phyloP scores from a whole-genome alignment of 2,329 filamentous ascomycete species.

The Fusarium begoniae region DNA sequence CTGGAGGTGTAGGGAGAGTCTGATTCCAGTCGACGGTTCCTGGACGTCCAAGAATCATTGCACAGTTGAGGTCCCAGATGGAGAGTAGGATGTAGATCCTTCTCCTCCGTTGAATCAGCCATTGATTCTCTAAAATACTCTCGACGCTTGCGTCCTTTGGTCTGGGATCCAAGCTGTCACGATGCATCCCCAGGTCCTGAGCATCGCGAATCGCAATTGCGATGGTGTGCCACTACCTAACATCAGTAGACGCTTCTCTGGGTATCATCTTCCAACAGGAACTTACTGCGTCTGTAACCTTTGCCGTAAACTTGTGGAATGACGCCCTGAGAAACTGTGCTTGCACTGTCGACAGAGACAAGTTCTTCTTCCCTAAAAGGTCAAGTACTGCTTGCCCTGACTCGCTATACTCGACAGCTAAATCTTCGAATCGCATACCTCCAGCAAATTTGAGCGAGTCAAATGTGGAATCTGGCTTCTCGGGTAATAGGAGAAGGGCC shows the following conservation, averaged over 20 bases:
- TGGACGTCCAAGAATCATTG: conserved; percentile 63
- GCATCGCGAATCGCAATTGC: conserved; percentile 68
- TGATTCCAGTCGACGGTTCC: conserved; percentile 62
- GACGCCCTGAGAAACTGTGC: conserved; percentile 65
- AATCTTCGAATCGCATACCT: conserved; percentile 68
- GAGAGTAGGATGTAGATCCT: conserved; percentile 66
- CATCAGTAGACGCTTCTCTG: not conserved
- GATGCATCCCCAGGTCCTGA: conserved; percentile 69
- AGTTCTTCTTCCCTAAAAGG: conserved; percentile 65
- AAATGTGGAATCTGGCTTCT: conserved; percentile 58
- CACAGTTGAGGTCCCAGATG: conserved; percentile 62
- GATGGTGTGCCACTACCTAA: conserved; percentile 62
- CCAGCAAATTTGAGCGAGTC: conserved; percentile 67
- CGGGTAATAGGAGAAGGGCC: conserved; percentile 62
- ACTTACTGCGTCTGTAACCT: conserved; percentile 64
- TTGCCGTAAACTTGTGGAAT: conserved; percentile 67
- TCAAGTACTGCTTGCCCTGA: conserved; percentile 62
- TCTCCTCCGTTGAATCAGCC: conserved; percentile 65
- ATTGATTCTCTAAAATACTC: conserved; percentile 63
- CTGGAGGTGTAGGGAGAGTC: conserved; percentile 58
- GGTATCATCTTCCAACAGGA: not conserved
- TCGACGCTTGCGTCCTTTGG: conserved; percentile 57
- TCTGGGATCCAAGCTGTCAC: conserved; percentile 61
- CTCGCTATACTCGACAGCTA: conserved; percentile 69
- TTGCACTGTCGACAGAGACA: conserved; percentile 65